These are phyloP conservation scores for Boletus pseudopeckii DNA, from an alignment of 768 basidiomycete genomes.

Conservation along the genomic window DNA sequence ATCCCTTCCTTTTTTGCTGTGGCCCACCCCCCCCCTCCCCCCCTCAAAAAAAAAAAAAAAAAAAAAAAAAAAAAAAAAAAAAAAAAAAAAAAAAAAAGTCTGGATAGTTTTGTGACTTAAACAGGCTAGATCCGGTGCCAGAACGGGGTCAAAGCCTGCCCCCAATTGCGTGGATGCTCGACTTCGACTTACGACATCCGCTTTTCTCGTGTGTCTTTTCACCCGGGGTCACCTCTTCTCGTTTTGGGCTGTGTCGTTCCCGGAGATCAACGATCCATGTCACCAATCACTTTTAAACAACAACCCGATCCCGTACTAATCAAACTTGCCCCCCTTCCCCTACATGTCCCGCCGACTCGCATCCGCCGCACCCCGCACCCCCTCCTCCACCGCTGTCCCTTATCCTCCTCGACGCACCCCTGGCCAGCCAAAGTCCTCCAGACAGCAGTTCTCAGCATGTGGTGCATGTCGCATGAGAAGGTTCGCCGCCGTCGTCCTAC, in stretches of 20 bases:
- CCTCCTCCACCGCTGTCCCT: constrained; percentile 28
- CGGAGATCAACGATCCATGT: constrained; percentile 29
- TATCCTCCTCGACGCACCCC: constrained; percentile 49
- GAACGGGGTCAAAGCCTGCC: constrained; percentile 19
- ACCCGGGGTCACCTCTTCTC: constrained; percentile 13
- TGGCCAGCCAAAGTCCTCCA: constrained; percentile 68
- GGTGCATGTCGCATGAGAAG: constrained; percentile 90
- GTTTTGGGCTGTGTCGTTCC: constrained; percentile 5
- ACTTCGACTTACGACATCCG: constrained; percentile 37
- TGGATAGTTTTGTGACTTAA: background rate
- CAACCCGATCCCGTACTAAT: constrained; percentile 19
- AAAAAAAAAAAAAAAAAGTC: too few relatives aligned
- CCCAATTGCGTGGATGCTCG: constrained; percentile 25
- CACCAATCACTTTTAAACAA: constrained; percentile 17
- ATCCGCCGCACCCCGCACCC: constrained; percentile 28
- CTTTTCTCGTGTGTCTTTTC: constrained; percentile 36
- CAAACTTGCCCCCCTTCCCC: constrained; percentile 10
- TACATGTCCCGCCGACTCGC: constrained; percentile 60
- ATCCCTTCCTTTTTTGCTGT: too few relatives aligned
- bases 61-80: too few relatives aligned
- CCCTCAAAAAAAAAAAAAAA: too few relatives aligned
- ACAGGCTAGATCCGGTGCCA: constrained; percentile 14
- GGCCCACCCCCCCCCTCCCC: too few relatives aligned
- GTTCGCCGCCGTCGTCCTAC: constrained; percentile 33
- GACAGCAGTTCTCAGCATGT: constrained; percentile 90